Base-by-base conservation (phyloP, 176 grass and related monocot species). In the Chloris gayana region DNA sequence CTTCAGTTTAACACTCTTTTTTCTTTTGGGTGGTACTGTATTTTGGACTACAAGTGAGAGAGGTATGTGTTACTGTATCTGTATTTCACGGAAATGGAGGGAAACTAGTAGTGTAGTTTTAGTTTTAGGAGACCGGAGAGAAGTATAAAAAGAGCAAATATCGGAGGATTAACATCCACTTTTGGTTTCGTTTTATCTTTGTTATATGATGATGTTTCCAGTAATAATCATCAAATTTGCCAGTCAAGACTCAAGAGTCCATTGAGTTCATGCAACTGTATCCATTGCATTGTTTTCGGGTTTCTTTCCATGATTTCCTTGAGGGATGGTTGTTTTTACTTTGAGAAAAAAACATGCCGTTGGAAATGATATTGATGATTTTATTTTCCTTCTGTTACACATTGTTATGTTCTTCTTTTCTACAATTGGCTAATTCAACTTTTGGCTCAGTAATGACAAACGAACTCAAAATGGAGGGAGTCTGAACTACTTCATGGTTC, bases 1-100 rank as follows among this genome's bases (percentile, higher is more conserved):
- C 3, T 78, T 14, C 2, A 78, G 51, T 82, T 78, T 72, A 42
- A 51, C 66, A 17, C n/a, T 88, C 49, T 72, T 45, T 49, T 63
- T 7, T 29, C n/a, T n/a, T n/a, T 53, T 21, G 24, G 44, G 32
- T 37, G 45, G 72, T 60, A 63, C 85, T 83, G 72, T 60, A 63
- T 88, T 83, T 84, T 85, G 85, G 59, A 41, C 54, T 68, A 70
- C 54, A 78, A 49, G 61, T 70, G 69, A 25, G 82, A 84, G 67
- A 74, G 35, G 37, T 77, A 51, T 63, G 62, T 70, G 37, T 60
- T 38, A 45, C 42, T 64, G 46, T 79, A 14, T 39, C 21, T 47
- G 60, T 65, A 33, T 29, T n/a, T 9, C 29, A 33, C 9, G 7
- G 76, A 66, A 79, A 79, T 31, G 25, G 12, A 27, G 7, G 15